Conservation (phyloP, 371 early-diverging fungal species). For the Amoeboaphelidium protococcarum region DNA sequence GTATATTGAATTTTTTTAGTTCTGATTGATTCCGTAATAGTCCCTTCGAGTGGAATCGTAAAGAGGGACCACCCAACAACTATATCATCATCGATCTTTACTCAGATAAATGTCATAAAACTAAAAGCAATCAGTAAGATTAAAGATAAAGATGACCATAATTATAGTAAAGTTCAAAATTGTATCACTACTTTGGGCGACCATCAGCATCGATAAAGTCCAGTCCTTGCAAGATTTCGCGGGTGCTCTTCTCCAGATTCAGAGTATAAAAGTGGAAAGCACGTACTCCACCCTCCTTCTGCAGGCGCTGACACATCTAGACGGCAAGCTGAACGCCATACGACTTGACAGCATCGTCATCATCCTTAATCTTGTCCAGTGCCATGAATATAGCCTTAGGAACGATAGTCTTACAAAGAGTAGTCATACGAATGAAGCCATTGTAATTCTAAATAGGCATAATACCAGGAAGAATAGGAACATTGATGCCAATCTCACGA, state of each 20-base stretch:
- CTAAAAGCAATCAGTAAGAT: too few relatives aligned
- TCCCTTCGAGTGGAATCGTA: too few relatives aligned
- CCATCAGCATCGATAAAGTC: constrained; percentile 46
- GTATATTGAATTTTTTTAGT: too few relatives aligned
- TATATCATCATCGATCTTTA: too few relatives aligned
- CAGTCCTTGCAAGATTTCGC: constrained; percentile 49
- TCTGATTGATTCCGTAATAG: too few relatives aligned
- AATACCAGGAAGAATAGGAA: constrained; percentile 77
- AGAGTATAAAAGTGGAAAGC: constrained; percentile 66
- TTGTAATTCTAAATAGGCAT: constrained; percentile 82
- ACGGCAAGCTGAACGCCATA: constrained; percentile 63
- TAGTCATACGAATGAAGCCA: constrained; percentile 64
- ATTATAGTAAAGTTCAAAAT: too few relatives aligned
- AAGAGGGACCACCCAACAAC: too few relatives aligned
- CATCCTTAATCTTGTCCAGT: constrained; percentile 80
- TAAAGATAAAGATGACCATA: too few relatives aligned
- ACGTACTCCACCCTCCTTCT: constrained; percentile 29
- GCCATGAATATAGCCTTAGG: constrained; percentile 52
- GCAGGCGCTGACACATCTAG: constrained; percentile 44
- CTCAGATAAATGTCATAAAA: too few relatives aligned
- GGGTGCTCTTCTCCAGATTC: constrained; percentile 62
- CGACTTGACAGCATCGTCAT: constrained; percentile 77
- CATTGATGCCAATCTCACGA: constrained; percentile 37
- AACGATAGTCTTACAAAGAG: constrained; percentile 55
- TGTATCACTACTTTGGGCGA: too few relatives aligned